These are phyloP conservation scores for Echria macrotheca DNA, from an alignment of 495 filamentous ascomycete genomes.

Conservation along the genomic window DNA sequence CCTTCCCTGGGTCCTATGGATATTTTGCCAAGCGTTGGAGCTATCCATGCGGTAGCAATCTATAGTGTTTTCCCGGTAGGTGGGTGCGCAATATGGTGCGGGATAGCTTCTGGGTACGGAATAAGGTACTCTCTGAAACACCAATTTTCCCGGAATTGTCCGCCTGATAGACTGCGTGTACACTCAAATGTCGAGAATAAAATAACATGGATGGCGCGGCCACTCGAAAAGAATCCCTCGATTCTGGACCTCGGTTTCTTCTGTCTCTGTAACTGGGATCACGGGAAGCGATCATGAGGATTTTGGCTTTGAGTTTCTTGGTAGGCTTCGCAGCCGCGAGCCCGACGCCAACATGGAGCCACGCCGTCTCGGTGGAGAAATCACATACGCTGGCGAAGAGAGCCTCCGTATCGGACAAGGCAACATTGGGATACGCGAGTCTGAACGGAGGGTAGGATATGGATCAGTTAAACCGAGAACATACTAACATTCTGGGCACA, in stretches of 20 bases:
- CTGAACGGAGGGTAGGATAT: background rate
- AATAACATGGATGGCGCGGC: background rate
- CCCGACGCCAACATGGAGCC: background rate
- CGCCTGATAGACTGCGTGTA: too few relatives aligned
- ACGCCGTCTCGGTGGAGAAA: background rate
- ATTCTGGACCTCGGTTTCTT: background rate
- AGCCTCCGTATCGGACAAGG: background rate
- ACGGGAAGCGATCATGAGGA: background rate
- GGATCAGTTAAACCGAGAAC: background rate
- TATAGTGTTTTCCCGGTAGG: background rate
- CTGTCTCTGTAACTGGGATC: background rate
- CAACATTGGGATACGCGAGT: background rate
- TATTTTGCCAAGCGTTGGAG: too few relatives aligned
- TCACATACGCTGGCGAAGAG: background rate
- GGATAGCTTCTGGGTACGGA: background rate
- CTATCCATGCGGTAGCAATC: background rate
- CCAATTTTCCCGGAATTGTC: background rate
- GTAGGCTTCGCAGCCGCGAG: background rate
- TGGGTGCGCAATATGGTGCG: background rate
- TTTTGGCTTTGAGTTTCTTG: background rate
- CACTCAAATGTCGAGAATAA: background rate
- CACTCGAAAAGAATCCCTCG: background rate
- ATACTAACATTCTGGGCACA: conserved; percentile 2
- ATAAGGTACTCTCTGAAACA: background rate
- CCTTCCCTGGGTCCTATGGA: too few relatives aligned